Conservation (phyloP, 176 grass and related monocot genomes). For the Juncus effusus region DNA sequence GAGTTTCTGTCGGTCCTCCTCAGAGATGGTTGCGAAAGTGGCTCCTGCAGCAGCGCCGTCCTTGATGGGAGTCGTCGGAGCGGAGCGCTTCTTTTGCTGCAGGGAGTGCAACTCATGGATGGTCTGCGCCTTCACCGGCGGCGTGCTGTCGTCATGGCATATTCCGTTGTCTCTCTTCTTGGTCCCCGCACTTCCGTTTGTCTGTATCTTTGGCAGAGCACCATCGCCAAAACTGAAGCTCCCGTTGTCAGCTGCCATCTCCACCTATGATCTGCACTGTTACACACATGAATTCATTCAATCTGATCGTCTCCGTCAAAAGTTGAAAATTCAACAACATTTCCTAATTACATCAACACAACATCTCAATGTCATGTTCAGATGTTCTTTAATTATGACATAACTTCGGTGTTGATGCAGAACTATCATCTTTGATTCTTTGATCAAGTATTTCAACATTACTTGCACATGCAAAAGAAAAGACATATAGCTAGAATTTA, state of each 20-base stretch:
- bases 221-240: conserved; percentile 34
- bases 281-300: neutral
- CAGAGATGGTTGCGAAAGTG: conserved; percentile 32
- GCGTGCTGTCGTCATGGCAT: conserved; percentile 89
- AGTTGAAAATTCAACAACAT: conserved; percentile 6
- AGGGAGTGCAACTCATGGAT: conserved; percentile 95
- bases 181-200: conserved; percentile 22
- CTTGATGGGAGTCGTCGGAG: conserved; percentile 39
- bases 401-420: too few species aligned
- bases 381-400: neutral
- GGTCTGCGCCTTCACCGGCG: conserved; percentile 80
- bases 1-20: conserved; percentile 40
- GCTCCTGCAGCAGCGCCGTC: conserved; percentile 3
- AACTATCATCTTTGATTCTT: neutral
- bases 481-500: neutral
- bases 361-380: neutral
- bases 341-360: neutral
- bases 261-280: neutral
- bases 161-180: conserved; percentile 65
- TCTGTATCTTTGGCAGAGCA: conserved; percentile 61
- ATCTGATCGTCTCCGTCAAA: neutral
- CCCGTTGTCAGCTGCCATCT: conserved; percentile 47
- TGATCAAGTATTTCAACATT: neutral
- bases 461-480: neutral
- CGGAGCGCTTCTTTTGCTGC: conserved; percentile 40